phyloP scores from a whole-genome alignment of 164 flowering plant species.

The Dillenia turbinata region DNA sequence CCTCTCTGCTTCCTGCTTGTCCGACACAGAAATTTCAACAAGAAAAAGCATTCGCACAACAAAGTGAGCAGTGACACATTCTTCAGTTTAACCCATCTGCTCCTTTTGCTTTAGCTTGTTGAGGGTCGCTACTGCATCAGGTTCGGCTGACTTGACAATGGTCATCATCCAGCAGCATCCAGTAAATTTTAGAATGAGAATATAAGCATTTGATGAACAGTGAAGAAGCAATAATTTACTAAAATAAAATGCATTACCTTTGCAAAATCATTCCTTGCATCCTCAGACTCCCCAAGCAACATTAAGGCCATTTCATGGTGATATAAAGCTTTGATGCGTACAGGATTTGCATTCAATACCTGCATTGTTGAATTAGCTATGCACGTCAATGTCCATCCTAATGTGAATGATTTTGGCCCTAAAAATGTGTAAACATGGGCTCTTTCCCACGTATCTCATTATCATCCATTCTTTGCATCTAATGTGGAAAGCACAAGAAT shows the following conservation, averaged over 20 bases:
- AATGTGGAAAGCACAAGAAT: too few relatives aligned
- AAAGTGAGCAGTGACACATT: neutral
- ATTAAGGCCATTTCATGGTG: conserved; percentile 97
- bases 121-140: conserved; percentile 87
- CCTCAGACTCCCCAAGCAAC: conserved; percentile 87
- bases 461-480: too few relatives aligned
- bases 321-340: conserved; percentile 84
- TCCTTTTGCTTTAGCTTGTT: conserved; percentile 65
- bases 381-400: neutral
- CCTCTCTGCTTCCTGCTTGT: conserved; percentile 64
- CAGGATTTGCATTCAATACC: conserved; percentile 88
- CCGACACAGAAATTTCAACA: too few relatives aligned
- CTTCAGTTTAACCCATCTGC: conserved; percentile 44
- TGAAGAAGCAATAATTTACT: neutral
- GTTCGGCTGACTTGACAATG: conserved; percentile 75
- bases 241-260: conserved; percentile 39
- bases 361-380: conserved; percentile 21
- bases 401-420: too few relatives aligned
- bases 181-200: conserved; percentile 9
- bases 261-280: conserved; percentile 77
- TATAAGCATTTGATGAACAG: neutral
- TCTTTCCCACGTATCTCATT: too few relatives aligned
- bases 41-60: too few relatives aligned
- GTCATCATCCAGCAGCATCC: conserved; percentile 55
- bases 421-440: too few relatives aligned